Evolutionary conservation across 2,329 filamentous ascomycete species (phyloP).

Genomic region (Stemphylium lycopersici): DNA sequence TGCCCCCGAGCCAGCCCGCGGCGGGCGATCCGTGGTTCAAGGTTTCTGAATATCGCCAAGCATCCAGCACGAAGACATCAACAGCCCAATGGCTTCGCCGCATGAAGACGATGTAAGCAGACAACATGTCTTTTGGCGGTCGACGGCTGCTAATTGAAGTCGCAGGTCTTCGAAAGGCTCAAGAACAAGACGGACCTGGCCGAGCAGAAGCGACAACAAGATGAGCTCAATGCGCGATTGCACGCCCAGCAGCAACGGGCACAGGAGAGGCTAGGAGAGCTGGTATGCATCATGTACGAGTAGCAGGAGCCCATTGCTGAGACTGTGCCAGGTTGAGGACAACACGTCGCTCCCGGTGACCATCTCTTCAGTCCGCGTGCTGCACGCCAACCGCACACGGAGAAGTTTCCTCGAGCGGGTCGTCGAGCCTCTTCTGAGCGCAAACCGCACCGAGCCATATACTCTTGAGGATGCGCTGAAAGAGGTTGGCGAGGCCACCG

Average conservation of each 20-base stretch:
- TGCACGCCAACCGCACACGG: constrained; percentile 84
- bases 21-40: constrained; percentile 17
- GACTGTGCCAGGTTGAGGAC: constrained; percentile 66
- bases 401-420: constrained; percentile 81
- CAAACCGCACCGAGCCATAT: constrained; percentile 69
- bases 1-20: constrained; percentile 15
- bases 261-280: constrained; percentile 67
- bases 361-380: constrained; percentile 81
- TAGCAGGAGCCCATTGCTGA: constrained; percentile 14
- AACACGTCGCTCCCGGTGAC: constrained; percentile 88
- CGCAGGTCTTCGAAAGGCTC: constrained; percentile 65
- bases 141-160: constrained; percentile 18
- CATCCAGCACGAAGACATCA: constrained; percentile 32
- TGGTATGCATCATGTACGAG: constrained; percentile 58
- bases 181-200: constrained; percentile 65
- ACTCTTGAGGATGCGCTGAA: constrained; percentile 78
- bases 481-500: constrained; percentile 71
- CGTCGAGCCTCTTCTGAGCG: constrained; percentile 76
- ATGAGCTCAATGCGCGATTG: constrained; percentile 65
- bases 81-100: constrained; percentile 51
- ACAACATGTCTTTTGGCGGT: not conserved
- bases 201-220: constrained; percentile 64
- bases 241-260: constrained; percentile 65
- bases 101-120: constrained; percentile 55
- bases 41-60: constrained; percentile 35